phyloP scores from a whole-genome alignment of 306 rosid species.

The Macrotyloma uniflorum region DNA sequence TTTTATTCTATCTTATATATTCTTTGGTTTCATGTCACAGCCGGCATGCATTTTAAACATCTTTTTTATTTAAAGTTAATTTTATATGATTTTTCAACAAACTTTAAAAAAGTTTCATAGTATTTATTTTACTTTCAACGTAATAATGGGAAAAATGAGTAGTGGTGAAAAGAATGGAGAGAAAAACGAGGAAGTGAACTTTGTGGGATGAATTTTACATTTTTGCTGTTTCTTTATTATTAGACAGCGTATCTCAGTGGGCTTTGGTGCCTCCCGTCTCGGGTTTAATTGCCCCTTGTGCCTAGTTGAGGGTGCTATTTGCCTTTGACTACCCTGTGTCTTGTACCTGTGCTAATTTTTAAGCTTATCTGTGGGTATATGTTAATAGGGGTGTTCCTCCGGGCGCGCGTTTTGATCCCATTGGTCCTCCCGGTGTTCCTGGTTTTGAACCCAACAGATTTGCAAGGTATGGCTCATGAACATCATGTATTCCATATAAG shows the following conservation, averaged over 20 bases:
- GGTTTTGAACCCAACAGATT: conserved; percentile 82
- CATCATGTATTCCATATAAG: not conserved
- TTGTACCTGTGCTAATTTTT: not conserved
- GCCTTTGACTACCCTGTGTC: not conserved
- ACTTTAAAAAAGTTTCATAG: not conserved
- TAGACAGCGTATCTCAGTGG: not conserved
- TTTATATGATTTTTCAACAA: not conserved
- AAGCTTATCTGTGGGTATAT: not conserved
- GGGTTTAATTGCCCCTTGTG: not conserved
- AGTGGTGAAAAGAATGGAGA: not conserved
- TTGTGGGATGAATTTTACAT: not conserved
- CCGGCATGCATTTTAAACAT: not conserved
- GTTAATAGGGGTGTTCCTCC: conserved; percentile 82
- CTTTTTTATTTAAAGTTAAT: not conserved
- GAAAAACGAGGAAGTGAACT: not conserved
- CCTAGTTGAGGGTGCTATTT: not conserved
- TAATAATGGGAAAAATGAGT: not conserved
- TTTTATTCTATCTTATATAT: not conserved
- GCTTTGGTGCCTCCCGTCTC: not conserved
- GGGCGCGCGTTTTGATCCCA: conserved; percentile 89
- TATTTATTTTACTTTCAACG: not conserved
- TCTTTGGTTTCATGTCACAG: not conserved
- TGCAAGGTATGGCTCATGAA: conserved; percentile 51
- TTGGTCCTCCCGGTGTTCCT: conserved; percentile 84
- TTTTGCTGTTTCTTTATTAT: not conserved